Conservation (phyloP, 2,329 filamentous ascomycete species). For the Colletotrichum lupini region DNA sequence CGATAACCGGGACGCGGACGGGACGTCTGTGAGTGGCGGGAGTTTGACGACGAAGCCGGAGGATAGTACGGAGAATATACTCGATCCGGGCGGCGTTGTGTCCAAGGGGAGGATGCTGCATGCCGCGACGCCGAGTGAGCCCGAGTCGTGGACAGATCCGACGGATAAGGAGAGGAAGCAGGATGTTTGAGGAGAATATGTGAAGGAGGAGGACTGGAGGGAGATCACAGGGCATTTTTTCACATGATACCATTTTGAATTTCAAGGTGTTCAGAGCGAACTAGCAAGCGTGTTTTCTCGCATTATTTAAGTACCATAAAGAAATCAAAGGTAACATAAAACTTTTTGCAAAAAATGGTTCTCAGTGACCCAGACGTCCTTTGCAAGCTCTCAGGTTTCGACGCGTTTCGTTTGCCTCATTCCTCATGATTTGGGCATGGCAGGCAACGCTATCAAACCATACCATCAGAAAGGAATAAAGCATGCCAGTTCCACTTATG, state of each 20-base stretch:
- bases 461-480: neutral
- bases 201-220: no score
- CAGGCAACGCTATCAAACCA: neutral
- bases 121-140: neutral
- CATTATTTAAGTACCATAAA: neutral
- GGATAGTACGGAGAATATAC: conserved; percentile 28
- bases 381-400: no score
- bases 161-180: neutral
- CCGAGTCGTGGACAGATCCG: neutral
- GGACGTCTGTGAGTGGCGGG: neutral
- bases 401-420: no score
- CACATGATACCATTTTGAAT: neutral
- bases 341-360: no score
- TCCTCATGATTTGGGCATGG: no score
- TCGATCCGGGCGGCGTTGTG: neutral
- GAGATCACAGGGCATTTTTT: neutral
- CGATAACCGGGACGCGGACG: neutral
- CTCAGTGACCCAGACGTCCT: no score
- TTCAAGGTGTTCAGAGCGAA: neutral
- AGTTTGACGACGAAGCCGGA: conserved; percentile 13
- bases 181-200: neutral
- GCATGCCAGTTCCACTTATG: neutral
- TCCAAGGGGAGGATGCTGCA: neutral
- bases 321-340: no score
- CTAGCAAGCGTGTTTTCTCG: neutral